A percentile compares a stretch with the other conserved stretches of the same genome.
These are phyloP conservation scores for Trichophyton mentagrophytes DNA, from an alignment of 2,329 filamentous ascomycete species.

Conservation along the genomic window DNA sequence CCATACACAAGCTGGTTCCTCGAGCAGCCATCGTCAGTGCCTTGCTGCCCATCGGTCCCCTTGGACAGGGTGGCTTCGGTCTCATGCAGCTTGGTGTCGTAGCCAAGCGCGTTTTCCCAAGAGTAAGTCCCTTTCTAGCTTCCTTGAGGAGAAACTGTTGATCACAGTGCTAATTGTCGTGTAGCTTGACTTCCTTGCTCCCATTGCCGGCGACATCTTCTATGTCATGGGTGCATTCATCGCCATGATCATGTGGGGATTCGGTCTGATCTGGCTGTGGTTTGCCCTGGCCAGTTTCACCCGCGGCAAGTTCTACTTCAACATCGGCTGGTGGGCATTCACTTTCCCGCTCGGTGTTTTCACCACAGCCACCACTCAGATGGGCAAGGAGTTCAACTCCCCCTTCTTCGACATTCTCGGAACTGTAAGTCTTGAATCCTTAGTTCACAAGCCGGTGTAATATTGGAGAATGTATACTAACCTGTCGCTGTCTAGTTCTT, in stretches of 20 bases:
- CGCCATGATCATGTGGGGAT: conserved; percentile 45
- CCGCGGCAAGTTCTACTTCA: conserved; percentile 39
- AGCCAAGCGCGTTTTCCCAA: conserved; percentile 30
- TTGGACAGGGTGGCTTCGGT: conserved; percentile 53
- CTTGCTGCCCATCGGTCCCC: conserved; percentile 53
- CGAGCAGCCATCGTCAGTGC: conserved; percentile 55
- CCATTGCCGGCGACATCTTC: conserved; percentile 40
- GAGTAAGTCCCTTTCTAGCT: conserved; percentile 1
- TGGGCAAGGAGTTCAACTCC: conserved; percentile 11
- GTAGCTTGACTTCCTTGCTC: conserved; percentile 23
- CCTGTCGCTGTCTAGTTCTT: conserved; percentile 5
- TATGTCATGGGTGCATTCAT: conserved; percentile 46
- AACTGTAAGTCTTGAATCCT: conserved; percentile 9
- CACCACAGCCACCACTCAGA: conserved; percentile 11
- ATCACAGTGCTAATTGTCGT: background rate
- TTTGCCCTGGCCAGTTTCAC: conserved; percentile 40
- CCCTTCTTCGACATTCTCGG: conserved; percentile 11
- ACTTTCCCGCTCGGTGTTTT: conserved; percentile 39
- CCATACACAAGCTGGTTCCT: conserved; percentile 52
- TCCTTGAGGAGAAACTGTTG: background rate
- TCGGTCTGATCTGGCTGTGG: conserved; percentile 43
- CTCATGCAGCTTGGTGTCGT: conserved; percentile 41
- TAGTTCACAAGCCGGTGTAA: background rate
- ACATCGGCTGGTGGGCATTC: conserved; percentile 50
- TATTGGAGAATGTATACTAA: background rate